Conservation (phyloP, 306 rosid species). For the Vigna trinervia region DNA sequence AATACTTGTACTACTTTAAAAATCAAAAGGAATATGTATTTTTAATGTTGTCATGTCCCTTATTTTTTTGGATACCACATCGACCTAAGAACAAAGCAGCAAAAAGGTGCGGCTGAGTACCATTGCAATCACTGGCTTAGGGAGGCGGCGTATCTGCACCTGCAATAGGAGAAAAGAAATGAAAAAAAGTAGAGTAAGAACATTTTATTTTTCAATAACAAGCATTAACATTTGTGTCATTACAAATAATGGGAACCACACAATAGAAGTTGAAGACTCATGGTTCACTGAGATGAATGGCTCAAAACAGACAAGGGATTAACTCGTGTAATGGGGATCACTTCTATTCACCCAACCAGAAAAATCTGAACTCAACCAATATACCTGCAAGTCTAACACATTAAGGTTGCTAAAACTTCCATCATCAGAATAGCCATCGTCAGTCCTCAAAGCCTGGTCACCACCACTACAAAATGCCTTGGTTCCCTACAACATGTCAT, state of each 20-base stretch:
- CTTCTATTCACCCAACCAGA: slow-evolving; percentile 11
- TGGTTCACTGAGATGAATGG: slow-evolving; percentile 15
- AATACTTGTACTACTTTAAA: background rate
- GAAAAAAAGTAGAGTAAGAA: slow-evolving; percentile 19
- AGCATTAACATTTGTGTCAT: slow-evolving; percentile 26
- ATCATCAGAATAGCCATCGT: slow-evolving; percentile 78
- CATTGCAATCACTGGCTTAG: slow-evolving; percentile 95
- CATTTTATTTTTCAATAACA: background rate
- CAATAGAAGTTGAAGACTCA: slow-evolving; percentile 30
- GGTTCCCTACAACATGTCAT: slow-evolving; percentile 62
- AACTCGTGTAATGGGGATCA: background rate
- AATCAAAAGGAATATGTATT: background rate
- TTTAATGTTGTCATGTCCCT: background rate
- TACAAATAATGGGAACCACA: slow-evolving; percentile 32
- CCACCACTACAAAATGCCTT: slow-evolving; percentile 92
- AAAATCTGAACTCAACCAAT: slow-evolving; percentile 4
- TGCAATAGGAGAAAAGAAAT: slow-evolving; percentile 43
- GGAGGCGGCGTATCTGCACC: slow-evolving; percentile 92
- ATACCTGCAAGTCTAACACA: slow-evolving; percentile 90
- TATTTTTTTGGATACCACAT: background rate
- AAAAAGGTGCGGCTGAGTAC: slow-evolving; percentile 47
- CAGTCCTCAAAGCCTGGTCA: slow-evolving; percentile 82
- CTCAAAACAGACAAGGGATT: background rate
- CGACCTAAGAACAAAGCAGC: background rate
- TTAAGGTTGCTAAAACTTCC: slow-evolving; percentile 77